Evolutionary conservation across 2,329 filamentous ascomycete species (phyloP), one percentile per base, ranked within the genome.

Genomic region (Curvularia verruculosa): DNA sequence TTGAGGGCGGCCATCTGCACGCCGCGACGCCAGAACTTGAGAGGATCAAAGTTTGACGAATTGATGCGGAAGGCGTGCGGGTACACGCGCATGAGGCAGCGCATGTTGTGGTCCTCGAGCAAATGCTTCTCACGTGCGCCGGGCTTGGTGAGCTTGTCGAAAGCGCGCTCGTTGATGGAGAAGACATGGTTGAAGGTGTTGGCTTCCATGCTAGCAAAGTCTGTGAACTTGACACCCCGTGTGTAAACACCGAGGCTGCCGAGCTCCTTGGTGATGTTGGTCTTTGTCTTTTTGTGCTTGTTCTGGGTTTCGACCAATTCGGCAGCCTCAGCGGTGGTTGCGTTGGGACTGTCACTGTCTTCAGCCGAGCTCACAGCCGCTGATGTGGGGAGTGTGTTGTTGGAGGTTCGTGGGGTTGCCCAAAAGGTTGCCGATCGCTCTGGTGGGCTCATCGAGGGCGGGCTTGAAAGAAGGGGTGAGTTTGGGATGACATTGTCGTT

Each of bases 1-100:
- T 99, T 99, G 61, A 98, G 83, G 0, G 95, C 95, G 13, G 90
- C 92, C 94, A 99, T 98, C 78, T 99, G 95, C 18, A 97, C 95
- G 29, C 95, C 95, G 41, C 92, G 88, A 49, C 94, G 88, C 95
- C 95, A 99, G 74, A 95, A 96, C 60, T 89, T 88, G 62, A 96
- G 85, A 1, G 95, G 95, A 69, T 97, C 92, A 71, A 97, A 98
- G 78, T 99, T 99, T 67, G 89, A 91, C 0, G 95, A 98, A 31
- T 86, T 87, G 54, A 98, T 83, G 26, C 95, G 89, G 66, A 87
- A 88, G 36, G 86, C 88, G 52, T 91, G 90, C 6, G 95, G 95
- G 72, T 99, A 99, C 9, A 98, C 92, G 41, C 95, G 89, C 86
- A 97, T 97, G 28, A 75, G 64, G 73, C 93, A 91, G 39, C 88